phyloP scores from a whole-genome alignment of 495 filamentous ascomycete genomes.

The Xylaria nigripes region DNA sequence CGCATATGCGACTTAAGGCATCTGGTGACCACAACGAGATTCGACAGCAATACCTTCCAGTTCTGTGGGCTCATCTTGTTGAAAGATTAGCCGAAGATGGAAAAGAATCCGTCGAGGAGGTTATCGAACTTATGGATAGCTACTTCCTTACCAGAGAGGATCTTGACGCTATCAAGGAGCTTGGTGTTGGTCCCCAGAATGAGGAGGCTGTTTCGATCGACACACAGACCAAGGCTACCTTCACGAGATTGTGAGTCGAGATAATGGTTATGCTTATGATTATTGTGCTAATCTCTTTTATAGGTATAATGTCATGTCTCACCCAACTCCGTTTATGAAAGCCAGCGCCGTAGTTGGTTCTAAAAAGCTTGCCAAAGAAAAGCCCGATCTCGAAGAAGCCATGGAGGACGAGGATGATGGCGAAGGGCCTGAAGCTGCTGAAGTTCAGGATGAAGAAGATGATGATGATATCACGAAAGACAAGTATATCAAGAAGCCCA shows the following conservation, averaged over 20 bases:
- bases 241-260: slow-evolving; percentile 65
- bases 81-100: slow-evolving; percentile 61
- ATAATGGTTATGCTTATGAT: background rate
- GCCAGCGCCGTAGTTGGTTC: slow-evolving; percentile 63
- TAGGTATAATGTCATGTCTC: slow-evolving; percentile 77
- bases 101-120: slow-evolving; percentile 62
- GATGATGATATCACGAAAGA: slow-evolving; percentile 80
- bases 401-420: slow-evolving; percentile 86
- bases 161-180: slow-evolving; percentile 84
- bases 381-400: slow-evolving; percentile 92
- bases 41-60: slow-evolving; percentile 84
- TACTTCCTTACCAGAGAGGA: slow-evolving; percentile 97
- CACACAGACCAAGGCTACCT: slow-evolving; percentile 74
- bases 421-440: slow-evolving; percentile 50
- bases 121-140: slow-evolving; percentile 87
- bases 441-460: slow-evolving; percentile 57
- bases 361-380: slow-evolving; percentile 64
- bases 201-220: slow-evolving; percentile 68
- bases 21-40: slow-evolving; percentile 93
- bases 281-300: background rate
- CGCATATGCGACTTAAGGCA: slow-evolving; percentile 86
- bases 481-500: slow-evolving; percentile 89
- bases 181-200: slow-evolving; percentile 79
- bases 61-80: slow-evolving; percentile 78
- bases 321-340: slow-evolving; percentile 95